phyloP scores from a whole-genome alignment of 129 eudicot species.

The Solidago caesia region DNA sequence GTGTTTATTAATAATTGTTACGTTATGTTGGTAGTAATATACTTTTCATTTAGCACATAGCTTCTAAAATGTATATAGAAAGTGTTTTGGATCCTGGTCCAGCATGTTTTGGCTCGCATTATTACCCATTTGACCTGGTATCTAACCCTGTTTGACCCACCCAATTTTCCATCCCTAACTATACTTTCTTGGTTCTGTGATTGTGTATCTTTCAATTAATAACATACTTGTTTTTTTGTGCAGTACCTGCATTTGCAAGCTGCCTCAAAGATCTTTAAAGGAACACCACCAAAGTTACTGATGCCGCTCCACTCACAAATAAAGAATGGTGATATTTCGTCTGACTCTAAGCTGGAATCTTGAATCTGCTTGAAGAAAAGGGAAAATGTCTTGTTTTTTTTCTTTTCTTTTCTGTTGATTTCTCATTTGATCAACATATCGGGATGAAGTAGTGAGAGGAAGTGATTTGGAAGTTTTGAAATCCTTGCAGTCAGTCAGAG shows the following conservation, averaged over 20 bases:
- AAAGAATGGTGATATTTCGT: slow-evolving; percentile 45
- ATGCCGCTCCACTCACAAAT: slow-evolving; percentile 37
- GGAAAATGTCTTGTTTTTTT: slow-evolving; percentile 31
- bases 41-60: neutral
- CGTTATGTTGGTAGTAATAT: too few species aligned
- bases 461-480: slow-evolving; percentile 35
- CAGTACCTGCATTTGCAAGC: slow-evolving; percentile 62
- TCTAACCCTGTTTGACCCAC: neutral
- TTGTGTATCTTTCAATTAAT: neutral
- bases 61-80: too few species aligned
- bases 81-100: too few species aligned
- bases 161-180: neutral
- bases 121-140: neutral
- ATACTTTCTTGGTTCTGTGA: neutral
- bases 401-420: slow-evolving; percentile 10
- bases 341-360: slow-evolving; percentile 62
- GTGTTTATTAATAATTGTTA: too few species aligned
- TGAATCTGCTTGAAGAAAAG: slow-evolving; percentile 34
- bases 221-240: slow-evolving; percentile 21
- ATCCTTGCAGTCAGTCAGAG: slow-evolving; percentile 35
- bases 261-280: slow-evolving; percentile 41
- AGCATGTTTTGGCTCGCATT: too few species aligned
- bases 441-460: slow-evolving; percentile 33
- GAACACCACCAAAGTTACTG: slow-evolving; percentile 39
- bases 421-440: slow-evolving; percentile 33